Base-by-base conservation (phyloP, 305 asterid genomes). In the Rubia peregrina region DNA sequence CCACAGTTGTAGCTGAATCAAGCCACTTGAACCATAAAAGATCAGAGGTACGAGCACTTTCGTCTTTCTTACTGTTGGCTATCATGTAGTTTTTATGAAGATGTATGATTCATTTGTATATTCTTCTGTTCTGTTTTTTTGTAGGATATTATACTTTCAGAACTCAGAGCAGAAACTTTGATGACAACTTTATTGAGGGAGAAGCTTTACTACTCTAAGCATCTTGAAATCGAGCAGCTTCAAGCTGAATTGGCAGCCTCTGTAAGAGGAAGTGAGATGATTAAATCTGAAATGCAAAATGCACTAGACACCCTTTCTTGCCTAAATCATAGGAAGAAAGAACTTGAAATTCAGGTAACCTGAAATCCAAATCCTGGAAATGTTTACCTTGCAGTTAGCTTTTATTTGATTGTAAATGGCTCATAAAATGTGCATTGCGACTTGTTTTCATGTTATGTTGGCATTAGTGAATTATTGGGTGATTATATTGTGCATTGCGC, bases 231-330 rank as follows among this genome's bases (percentile, higher is more conserved):
- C 67, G 98, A 95, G 77, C 98, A 89, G 82, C 85, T 90, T 78
- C 90, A 85, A 77, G 91, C 98, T 76, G 99, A 95, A 80, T 86
- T 95, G 72, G 98, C 98, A 72, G 88, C 97, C 70, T 86, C 89
- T 17, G 83, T 95, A 67, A 84, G 97, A 78, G 89, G 94, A 70
- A 85, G 85, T 41, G 98, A 95, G 53, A 78, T 89, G 65, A 94
- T 90, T 74, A 87, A 85, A 80, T 85, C 92, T 71, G 97, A 95
- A 82, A 85, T 89, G 65, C 96, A 92, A 78, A 90, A 86, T 77
- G 89, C 95, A 21, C 40, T 81, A 71, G 98, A 95, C 81, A 83
- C 83, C 64, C 83, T 86, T 75, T 86, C 98, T 53, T 92, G 96
- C 70, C 40, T 80, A 71, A 89, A 84, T 79, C 96, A 95, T 81